phyloP scores from a whole-genome alignment of 148 eudicot genomes.

The Euryodendron excelsum region DNA sequence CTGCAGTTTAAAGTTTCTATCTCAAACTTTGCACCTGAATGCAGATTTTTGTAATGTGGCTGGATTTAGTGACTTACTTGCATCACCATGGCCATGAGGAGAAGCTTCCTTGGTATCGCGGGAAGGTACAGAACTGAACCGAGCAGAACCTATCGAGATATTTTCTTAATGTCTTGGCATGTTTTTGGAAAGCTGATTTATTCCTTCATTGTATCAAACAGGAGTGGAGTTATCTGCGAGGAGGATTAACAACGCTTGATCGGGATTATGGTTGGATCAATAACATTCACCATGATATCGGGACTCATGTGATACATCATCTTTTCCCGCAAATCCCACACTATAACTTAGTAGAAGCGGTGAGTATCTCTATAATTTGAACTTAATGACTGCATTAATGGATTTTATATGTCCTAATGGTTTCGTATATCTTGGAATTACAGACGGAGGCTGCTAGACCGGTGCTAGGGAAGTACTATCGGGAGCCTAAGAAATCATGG shows the following conservation, averaged over 20 bases:
- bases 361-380: conserved; percentile 12
- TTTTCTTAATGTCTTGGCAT: not conserved
- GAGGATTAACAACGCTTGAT: conserved; percentile 40
- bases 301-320: conserved; percentile 45
- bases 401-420: not conserved
- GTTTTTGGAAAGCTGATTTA: not conserved
- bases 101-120: conserved; percentile 50
- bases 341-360: conserved; percentile 44
- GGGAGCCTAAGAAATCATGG: conserved; percentile 49
- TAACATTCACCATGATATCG: conserved; percentile 43
- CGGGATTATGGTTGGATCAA: conserved; percentile 45
- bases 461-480: conserved; percentile 43
- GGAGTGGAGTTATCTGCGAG: conserved; percentile 45
- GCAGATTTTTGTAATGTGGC: conserved; percentile 35
- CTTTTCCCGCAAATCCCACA: conserved; percentile 52
- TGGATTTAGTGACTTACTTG: conserved; percentile 46
- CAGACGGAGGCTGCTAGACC: conserved; percentile 53
- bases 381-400: not conserved
- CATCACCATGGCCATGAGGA: conserved; percentile 51
- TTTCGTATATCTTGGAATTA: not conserved
- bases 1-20: not conserved
- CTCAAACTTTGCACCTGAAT: not conserved
- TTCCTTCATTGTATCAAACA: not conserved
- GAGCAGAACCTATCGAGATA: not conserved
- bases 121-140: conserved; percentile 28